Base-by-base conservation (phyloP, 2,329 filamentous ascomycete species). In the Cercospora berteroae region DNA sequence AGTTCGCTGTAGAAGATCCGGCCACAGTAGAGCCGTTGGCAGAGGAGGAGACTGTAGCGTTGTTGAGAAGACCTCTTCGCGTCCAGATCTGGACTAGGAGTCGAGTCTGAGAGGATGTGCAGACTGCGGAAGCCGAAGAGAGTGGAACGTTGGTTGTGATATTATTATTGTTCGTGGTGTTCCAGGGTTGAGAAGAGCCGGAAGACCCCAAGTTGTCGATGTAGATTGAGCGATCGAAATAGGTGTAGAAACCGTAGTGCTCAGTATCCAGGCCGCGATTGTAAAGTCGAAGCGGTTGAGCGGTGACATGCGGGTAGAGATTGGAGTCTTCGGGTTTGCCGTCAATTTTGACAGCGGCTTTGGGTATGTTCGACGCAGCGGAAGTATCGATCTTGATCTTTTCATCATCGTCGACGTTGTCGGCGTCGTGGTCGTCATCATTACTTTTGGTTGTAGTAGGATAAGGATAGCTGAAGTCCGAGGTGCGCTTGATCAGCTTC, bases 231-330 rank as follows among this genome's bases (percentile, higher is more conserved):
- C 93, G 92, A 80, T 93, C 89, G 79, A 91, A 98, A 82, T 97
- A 96, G 0, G 87, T 91, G 81, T 97, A 97, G 81, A 97, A 97
- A 18, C 44, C 93, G 79, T 96, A 97, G 80, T 97, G 93, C 78
- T 98, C 94, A 0, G 89, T 90, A 1, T 86, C 81, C 29, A 91
- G 83, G 18, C 91, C 93, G 20, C 93, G 90, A 77, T 98, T 92
- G 78, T 89, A 98, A 0, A 98, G 86, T 1, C 91, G 88, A 12
- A 98, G 83, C 0, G 93, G 94, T 75, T 98, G 95, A 67, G 82
- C 80, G 0, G 83, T 80, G 0, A 90, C 87, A 7, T 86, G 83
- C 0, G 93, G 91, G 56, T 95, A 87, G 69, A 97, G 82, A 9
- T 86, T 86, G 2, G 92, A 91, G 0, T 90, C 82, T 1, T 88